Percentiles rank a stretch among this genome's conserved stretches.
These are phyloP conservation scores for Verticillium nonalfalfae DNA, from an alignment of 2,329 filamentous ascomycete species.

Conservation along the genomic window DNA sequence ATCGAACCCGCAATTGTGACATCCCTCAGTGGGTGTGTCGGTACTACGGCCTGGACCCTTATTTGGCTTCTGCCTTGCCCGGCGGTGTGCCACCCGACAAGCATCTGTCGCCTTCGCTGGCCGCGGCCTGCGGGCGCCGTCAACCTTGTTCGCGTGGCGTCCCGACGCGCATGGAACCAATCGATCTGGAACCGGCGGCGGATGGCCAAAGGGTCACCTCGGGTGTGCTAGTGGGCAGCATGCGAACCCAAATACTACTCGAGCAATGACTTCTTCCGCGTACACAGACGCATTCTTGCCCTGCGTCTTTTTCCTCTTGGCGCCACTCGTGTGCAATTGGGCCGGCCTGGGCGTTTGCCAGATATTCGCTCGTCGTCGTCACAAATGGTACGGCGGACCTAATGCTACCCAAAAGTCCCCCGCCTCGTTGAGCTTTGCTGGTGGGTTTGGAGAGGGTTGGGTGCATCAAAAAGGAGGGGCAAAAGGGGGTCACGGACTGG, in stretches of 20 bases:
- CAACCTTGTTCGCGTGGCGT: neutral
- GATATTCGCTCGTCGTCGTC: conserved; percentile 3
- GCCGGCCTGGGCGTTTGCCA: conserved; percentile 1
- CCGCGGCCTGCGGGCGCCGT: neutral
- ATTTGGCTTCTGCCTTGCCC: neutral
- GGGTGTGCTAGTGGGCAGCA: neutral
- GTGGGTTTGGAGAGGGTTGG: neutral
- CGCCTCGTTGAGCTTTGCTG: neutral
- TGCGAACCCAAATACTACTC: neutral
- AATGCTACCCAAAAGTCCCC: neutral
- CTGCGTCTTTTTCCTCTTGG: conserved; percentile 1
- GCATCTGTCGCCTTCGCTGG: neutral
- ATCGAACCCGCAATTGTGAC: neutral
- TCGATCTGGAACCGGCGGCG: neutral
- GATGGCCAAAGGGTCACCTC: neutral
- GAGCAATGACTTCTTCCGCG: neutral
- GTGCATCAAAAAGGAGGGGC: neutral
- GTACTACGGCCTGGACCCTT: neutral
- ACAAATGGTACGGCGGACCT: neutral
- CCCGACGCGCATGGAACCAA: neutral
- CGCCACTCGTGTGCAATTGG: neutral
- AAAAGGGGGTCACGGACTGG: neutral
- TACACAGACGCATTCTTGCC: neutral
- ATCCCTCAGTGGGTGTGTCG: neutral
- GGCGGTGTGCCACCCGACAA: neutral